Base-by-base conservation (phyloP, 331 rosid species). In the Rosa hybrid region DNA sequence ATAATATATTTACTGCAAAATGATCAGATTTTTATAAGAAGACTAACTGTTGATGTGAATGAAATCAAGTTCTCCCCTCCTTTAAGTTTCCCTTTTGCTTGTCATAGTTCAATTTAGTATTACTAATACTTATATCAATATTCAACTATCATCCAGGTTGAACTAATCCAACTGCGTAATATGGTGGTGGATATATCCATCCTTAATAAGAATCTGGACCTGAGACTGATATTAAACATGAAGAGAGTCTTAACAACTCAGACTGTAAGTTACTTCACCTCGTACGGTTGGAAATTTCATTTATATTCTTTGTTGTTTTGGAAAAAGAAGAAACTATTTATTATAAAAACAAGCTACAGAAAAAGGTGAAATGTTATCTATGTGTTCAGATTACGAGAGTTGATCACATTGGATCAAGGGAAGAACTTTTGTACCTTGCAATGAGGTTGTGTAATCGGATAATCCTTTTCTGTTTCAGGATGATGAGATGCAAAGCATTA, bases 111-210 rank as follows among this genome's bases (percentile, higher is more conserved):
- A 5, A 42, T 42, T 27, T 27, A 27, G 30, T 27, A 27, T 42
- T 42, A 42, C 45, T 42, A 0, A 42, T 42, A 41, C 44, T 41
- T 41, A 41, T 41, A 6, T 41, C 4, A 41, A 3, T 41, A 6
- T 41, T 41, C 44, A 41, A 41, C 44, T 41, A 3, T 41, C 44
- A 41, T 41, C 44, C 72, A 90, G 94, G 63, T 82, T 45, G 84
- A 85, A 71, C 83, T 83, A 23, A 67, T 82, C 42, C 84, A 51
- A 48, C 48, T 80, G 30, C 90, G 88, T n/a, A 77, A 77, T 71
- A 74, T 90, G 91, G 86, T 87, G 20, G 63, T 53, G 8, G 88
- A 87, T 84, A 67, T 89, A 10, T 89, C 91, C 6, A 87, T 85
- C 84, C 72, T 69, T 41, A 62, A 42, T 20, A 82, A 84, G 87